Base-by-base conservation (phyloP, 192 early-diverging fungal species). In the Linnemannia schmuckeri region DNA sequence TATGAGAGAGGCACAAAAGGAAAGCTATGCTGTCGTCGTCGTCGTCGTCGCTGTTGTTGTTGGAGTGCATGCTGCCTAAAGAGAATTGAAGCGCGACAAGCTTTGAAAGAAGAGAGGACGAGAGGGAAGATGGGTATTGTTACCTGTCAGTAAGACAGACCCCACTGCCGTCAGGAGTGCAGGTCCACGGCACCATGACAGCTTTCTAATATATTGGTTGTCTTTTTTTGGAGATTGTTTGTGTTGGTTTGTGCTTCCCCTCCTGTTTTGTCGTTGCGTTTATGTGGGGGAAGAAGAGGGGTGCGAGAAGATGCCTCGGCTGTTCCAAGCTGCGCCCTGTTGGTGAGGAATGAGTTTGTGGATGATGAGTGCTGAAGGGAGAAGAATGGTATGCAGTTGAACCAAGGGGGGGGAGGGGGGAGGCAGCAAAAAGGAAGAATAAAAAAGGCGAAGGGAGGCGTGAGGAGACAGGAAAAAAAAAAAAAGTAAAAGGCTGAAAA, bases 161-260 rank as follows among this genome's bases (percentile, higher is more conserved):
- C 27, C 44, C 44, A 30, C 13, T 15, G 18, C 41, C 44, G 72
- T 73, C 72, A 73, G 72, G 44, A 30, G 72, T 73, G 72, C 72
- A 73, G 44, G 72, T 73, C 72, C 72, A 73, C 13, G 72, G 72
- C 72, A 73, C 72, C 72, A 73, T 73, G 72, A 46, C 42, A n/a
- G 42, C 41, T 71, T 10, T 12, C 15, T 20, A 12, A 49, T 73
- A 4, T 46, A n/a, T 24, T 73, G 24, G 13, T 15, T 73, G 46
- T 17, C 9, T 46, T 73, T 27, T 27, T 40, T 38, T 24, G 38
- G 8, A 52, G 17, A 20, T 38, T 24, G 69, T 22, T 38, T 20
- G 18, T 33, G 37, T 37, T 40, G 38, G 38, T 17, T 18, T 38
- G 70, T 38, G 38, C 24, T 38, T n/a, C 8, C 20, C 20, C n/a